These are phyloP conservation scores for Nigrospora sphaerica DNA, from an alignment of 2,329 filamentous ascomycete genomes.

Conservation along the genomic window DNA sequence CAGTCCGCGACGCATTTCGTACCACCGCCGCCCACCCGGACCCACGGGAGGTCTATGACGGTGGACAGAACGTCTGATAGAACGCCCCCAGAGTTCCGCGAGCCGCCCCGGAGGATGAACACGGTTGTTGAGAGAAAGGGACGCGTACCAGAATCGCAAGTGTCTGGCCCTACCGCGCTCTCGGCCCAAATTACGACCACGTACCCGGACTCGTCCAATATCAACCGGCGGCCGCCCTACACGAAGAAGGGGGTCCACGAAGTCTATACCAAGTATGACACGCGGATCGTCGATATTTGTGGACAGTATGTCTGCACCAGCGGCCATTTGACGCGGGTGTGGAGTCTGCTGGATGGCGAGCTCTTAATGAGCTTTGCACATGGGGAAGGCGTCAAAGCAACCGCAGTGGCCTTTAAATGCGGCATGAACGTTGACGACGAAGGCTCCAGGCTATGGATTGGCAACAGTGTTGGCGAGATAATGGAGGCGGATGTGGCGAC, in stretches of 20 bases:
- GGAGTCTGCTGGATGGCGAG: constrained; percentile 79
- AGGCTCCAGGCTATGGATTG: constrained; percentile 79
- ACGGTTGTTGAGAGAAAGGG: constrained; percentile 10
- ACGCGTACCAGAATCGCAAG: constrained; percentile 8
- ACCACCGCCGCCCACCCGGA: constrained; percentile 31
- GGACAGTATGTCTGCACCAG: constrained; percentile 83
- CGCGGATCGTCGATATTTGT: constrained; percentile 78
- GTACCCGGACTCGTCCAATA: constrained; percentile 77
- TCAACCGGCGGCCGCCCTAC: constrained; percentile 76
- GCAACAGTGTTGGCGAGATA: constrained; percentile 80
- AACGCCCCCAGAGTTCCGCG: constrained; percentile 28
- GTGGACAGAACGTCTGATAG: constrained; percentile 37
- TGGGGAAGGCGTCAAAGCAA: constrained; percentile 76
- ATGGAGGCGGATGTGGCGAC: constrained; percentile 79
- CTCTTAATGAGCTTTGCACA: constrained; percentile 74
- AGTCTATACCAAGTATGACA: constrained; percentile 80
- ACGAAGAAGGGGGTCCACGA: constrained; percentile 67
- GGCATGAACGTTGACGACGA: constrained; percentile 71
- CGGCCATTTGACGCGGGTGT: constrained; percentile 79
- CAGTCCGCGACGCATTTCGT: constrained; percentile 34
- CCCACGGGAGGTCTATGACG: constrained; percentile 41
- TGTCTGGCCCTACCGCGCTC: constrained; percentile 26
- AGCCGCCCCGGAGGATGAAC: constrained; percentile 13
- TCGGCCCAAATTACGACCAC: constrained; percentile 47
- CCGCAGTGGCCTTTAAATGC: constrained; percentile 80